Conservation (phyloP, 257 asterid genomes). For the Scutellaria baicalensis region DNA sequence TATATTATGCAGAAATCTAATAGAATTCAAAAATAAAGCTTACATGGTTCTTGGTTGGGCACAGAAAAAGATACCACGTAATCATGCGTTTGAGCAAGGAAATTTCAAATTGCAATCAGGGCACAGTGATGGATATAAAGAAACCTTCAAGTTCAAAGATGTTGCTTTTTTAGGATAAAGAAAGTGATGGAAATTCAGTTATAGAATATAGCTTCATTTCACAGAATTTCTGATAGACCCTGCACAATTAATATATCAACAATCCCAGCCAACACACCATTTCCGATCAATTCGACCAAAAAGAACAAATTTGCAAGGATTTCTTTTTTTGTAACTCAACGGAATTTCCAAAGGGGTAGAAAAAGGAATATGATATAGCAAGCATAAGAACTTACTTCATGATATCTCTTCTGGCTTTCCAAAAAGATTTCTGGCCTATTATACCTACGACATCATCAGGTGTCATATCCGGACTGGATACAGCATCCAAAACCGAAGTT, state of each 20-base stretch:
- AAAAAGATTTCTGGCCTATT: constrained; percentile 75
- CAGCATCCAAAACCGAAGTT: constrained; percentile 62
- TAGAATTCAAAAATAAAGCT: not conserved
- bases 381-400: constrained; percentile 52
- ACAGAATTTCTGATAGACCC: not conserved
- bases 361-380: not conserved
- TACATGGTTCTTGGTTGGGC: not conserved
- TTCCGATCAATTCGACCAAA: not conserved
- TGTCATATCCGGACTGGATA: constrained; percentile 43
- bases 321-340: not conserved
- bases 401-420: constrained; percentile 90
- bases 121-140: not conserved
- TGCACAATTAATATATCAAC: not conserved
- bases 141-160: not conserved
- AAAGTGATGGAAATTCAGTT: not conserved
- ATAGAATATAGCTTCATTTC: not conserved
- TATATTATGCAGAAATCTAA: not conserved
- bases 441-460: constrained; percentile 80
- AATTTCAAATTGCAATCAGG: not conserved
- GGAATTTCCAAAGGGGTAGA: not conserved
- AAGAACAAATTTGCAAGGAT: not conserved
- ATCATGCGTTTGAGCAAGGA: not conserved
- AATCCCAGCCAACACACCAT: not conserved
- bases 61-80: not conserved
- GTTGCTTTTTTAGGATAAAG: not conserved